Evolutionary conservation across 805 yeast species (phyloP).

Genomic region (Wickerhamomyces tratensis): DNA sequence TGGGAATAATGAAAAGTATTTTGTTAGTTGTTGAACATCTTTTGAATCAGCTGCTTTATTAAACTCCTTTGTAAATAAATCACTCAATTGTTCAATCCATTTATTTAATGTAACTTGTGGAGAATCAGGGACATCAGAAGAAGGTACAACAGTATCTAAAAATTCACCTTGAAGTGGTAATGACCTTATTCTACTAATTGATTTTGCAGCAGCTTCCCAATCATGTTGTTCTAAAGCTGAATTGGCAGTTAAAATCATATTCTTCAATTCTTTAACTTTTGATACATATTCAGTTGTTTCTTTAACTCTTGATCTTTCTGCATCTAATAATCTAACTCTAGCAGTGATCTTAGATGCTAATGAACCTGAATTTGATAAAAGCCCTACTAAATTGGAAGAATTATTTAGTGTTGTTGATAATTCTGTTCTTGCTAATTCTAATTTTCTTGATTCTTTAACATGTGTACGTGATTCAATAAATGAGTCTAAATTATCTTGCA

Average conservation of each 20-base stretch:
- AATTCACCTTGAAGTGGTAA: slow-evolving; percentile 63
- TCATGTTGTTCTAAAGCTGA: slow-evolving; percentile 59
- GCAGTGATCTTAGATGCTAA: slow-evolving; percentile 60
- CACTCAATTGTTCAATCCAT: slow-evolving; percentile 52
- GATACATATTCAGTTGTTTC: slow-evolving; percentile 55
- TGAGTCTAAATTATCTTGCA: slow-evolving; percentile 14
- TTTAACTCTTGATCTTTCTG: slow-evolving; percentile 56
- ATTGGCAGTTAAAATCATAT: slow-evolving; percentile 53
- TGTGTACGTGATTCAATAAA: slow-evolving; percentile 17
- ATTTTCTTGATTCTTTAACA: slow-evolving; percentile 23
- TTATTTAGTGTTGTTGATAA: slow-evolving; percentile 49
- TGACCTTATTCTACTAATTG: slow-evolving; percentile 42
- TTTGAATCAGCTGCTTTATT: slow-evolving; percentile 55
- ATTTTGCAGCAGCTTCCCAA: slow-evolving; percentile 72
- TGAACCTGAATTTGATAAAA: slow-evolving; percentile 51
- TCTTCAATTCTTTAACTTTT: slow-evolving; percentile 55
- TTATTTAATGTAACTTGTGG: slow-evolving; percentile 48
- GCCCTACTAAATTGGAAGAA: slow-evolving; percentile 44
- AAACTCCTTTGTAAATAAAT: slow-evolving; percentile 53
- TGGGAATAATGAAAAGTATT: slow-evolving; percentile 82
- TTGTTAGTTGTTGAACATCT: slow-evolving; percentile 62
- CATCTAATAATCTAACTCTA: slow-evolving; percentile 59
- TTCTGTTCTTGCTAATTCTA: slow-evolving; percentile 55
- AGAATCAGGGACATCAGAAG: slow-evolving; percentile 72
- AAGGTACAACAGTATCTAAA: slow-evolving; percentile 77